These are phyloP conservation scores for Xylaria acuta DNA, from an alignment of 495 filamentous ascomycete species.

Conservation along the genomic window DNA sequence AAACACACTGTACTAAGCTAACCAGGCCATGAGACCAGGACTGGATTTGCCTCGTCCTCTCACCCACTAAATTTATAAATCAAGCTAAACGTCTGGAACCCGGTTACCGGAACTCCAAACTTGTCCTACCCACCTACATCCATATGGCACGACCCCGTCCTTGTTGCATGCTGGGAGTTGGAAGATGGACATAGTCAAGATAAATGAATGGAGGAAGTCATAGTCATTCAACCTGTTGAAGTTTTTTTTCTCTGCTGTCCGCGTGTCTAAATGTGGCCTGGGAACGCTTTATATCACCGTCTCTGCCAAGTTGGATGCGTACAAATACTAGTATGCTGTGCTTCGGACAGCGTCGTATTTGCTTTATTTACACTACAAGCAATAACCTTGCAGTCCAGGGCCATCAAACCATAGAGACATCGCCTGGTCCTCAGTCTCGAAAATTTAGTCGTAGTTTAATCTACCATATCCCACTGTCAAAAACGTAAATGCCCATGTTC, in stretches of 20 bases:
- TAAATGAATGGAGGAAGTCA: neutral
- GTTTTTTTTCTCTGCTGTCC: neutral
- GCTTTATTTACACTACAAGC: neutral
- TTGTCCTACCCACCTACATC: neutral
- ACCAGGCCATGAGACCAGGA: neutral
- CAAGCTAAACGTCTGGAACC: neutral
- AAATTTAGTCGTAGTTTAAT: neutral
- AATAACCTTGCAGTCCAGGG: neutral
- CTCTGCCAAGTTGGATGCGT: neutral
- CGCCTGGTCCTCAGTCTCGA: neutral
- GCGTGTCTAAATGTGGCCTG: neutral
- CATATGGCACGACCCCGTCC: neutral
- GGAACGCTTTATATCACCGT: neutral
- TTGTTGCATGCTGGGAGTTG: neutral
- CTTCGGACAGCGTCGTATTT: neutral
- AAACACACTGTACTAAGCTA: slow-evolving; percentile 12
- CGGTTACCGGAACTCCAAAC: slow-evolving; percentile 9
- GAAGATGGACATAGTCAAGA: neutral
- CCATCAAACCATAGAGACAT: neutral
- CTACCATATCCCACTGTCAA: neutral
- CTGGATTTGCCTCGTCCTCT: neutral
- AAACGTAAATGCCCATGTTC: neutral
- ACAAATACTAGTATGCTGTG: neutral
- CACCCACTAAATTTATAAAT: neutral
- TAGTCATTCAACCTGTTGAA: neutral